Base-by-base conservation (phyloP, 108 stramenopile species). In the Asterionellopsis glacialis region DNA sequence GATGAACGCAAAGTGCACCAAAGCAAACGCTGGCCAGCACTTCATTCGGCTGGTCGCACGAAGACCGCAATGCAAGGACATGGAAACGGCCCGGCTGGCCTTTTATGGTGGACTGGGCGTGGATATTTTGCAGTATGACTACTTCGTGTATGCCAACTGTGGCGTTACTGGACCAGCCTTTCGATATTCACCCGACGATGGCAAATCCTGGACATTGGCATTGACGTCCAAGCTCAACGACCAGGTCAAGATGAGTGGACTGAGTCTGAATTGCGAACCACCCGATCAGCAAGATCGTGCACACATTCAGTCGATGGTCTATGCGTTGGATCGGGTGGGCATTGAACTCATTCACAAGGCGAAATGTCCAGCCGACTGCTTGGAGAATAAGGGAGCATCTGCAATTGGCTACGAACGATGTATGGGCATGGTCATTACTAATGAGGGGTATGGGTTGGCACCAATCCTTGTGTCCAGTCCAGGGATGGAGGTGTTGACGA, bases 111-210 rank as follows among this genome's bases (percentile, higher is more conserved):
- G 14, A 14, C 12, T 44, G 43, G 53, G 44, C 11, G 61, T 69
- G 25, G 55, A 69, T 48, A 0, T 69, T 6, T 19, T 23, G 9
- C 59, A 74, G 11, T 81, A 77, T 50, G 79, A 81, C 47, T 70
- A 81, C 47, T 68, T 80, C 52, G 63, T 80, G 14, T 80, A 62
- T 55, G 56, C 71, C 16, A 81, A 81, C 50, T 81, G 79, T 45
- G 79, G 79, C 25, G 50, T 74, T 38, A 63, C 65, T 12, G 79
- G 79, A 5, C 79, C 79, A 0, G 24, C 11, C 13, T 9, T 16
- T n/a, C n/a, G n/a, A n/a, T n/a, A n/a, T n/a, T n/a, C n/a, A n/a
- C 23, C 9, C 10, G 41, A 13, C 7, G 53, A 24, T 10, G 28
- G 28, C 18, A 1, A 15, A 11, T 63, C 73, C 38, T 80, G 79